A percentile compares a stretch with the other conserved stretches of the same genome.
These are phyloP conservation scores for Mycena indigotica DNA, from an alignment of 768 basidiomycete species.

Conservation along the genomic window DNA sequence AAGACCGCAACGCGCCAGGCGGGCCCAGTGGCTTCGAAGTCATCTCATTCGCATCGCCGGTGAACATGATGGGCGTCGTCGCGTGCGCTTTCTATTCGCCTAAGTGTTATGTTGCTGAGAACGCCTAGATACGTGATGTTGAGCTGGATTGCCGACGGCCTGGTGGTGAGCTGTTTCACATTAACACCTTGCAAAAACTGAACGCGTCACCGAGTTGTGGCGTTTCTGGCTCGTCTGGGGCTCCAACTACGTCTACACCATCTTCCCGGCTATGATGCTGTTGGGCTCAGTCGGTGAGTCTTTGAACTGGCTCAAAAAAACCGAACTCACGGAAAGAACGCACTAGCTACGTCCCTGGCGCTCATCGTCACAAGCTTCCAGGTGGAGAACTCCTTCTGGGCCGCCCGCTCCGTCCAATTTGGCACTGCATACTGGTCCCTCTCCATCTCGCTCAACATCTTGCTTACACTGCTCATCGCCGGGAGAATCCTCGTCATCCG, in stretches of 20 bases:
- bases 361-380: slow-evolving; percentile 11
- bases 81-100: background rate
- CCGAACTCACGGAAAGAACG: background rate
- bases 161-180: slow-evolving; percentile 11
- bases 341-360: slow-evolving; percentile 9
- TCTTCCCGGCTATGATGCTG: background rate
- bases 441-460: slow-evolving; percentile 39
- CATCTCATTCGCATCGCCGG: background rate
- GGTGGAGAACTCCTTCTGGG: slow-evolving; percentile 19
- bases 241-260: background rate
- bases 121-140: slow-evolving; percentile 9
- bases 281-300: background rate
- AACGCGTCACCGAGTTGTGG: background rate
- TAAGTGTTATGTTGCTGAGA: slow-evolving; percentile 22
- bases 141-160: slow-evolving; percentile 16
- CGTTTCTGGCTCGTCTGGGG: background rate
- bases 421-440: slow-evolving; percentile 39
- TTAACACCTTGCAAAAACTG: background rate
- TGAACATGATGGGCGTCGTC: slow-evolving; percentile 3
- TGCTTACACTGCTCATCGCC: slow-evolving; percentile 39
- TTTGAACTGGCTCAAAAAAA: background rate
- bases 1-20: slow-evolving; percentile 24
- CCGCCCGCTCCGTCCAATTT: slow-evolving; percentile 27
- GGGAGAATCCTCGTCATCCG: slow-evolving; percentile 36
- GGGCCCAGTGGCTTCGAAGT: slow-evolving; percentile 19